Evolutionary conservation across 495 filamentous ascomycete genomes (phyloP), one percentile per base, ranked within the genome.

Genomic region (Cladorrhinum samala): DNA sequence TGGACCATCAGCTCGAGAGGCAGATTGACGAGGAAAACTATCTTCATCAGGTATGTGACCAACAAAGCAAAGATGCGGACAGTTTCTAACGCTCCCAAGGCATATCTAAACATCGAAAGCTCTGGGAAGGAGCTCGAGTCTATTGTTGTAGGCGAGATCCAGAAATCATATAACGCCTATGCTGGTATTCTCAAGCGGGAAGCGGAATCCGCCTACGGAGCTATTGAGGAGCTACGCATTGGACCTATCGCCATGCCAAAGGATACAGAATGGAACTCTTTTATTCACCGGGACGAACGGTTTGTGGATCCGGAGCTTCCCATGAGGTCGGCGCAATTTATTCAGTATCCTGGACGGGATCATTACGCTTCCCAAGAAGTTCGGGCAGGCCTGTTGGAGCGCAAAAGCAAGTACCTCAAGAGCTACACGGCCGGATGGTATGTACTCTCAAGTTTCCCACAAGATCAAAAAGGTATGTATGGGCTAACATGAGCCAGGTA

Each of bases 1-100:
- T 95, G 0, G 92, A 97, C 67, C 80, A 84, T 23, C 90, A 95
- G 68, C 73, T 98, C 19, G 91, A 92, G 61, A 86, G 80, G 59
- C 93, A 97, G 64, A 84, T 98, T 40, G 89, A 95, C 63, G 93
- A 98, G 62, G 93, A 98, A 68, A 98, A 96, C 60, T 97, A 97
- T 61, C 64, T 97, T 38, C 93, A 97, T 64, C 79, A 91, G 73
- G 91, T 94, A 76, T 43, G 60, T 41, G 38, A 4, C 13, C 6
- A 21, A 4, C 11, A 14, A 21, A 20, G 2, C 18, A 38, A 2
- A 2, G 11, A 44, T 1, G 1, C 9, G 19, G 8, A 63, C 74
- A 63, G 7, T 40, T n/a, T 46, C 21, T 42, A 27, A 25, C 39
- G 40, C 20, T 3, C 44, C 7, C 18, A 54, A 96, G 91, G 93